phyloP scores from a whole-genome alignment of 2,329 filamentous ascomycete species.

The Basipetospora chlamydospora region DNA sequence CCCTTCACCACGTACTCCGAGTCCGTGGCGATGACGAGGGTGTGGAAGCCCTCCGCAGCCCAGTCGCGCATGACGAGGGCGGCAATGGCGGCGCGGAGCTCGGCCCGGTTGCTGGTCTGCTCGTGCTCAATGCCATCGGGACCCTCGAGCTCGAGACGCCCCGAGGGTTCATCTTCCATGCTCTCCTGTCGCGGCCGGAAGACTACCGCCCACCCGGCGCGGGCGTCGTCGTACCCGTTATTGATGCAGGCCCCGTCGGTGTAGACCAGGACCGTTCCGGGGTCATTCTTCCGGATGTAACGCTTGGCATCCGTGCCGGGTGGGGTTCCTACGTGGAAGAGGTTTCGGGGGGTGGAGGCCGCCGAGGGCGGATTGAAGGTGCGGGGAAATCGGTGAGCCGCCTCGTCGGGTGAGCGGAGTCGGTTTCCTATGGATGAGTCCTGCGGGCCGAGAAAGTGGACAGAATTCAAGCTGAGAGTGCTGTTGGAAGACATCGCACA shows the following conservation, averaged over 20 bases:
- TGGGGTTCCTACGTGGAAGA: too few relatives aligned
- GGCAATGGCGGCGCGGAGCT: conserved; percentile 17
- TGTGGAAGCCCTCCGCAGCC: conserved; percentile 23
- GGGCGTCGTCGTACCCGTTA: conserved; percentile 22
- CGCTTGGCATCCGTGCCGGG: too few relatives aligned
- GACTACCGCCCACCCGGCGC: conserved; percentile 25
- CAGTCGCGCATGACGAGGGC: conserved; percentile 30
- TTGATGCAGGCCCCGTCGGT: conserved; percentile 29
- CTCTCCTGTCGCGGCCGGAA: too few relatives aligned
- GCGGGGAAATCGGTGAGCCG: too few relatives aligned
- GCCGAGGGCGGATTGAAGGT: too few relatives aligned
- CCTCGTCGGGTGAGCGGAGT: too few relatives aligned
- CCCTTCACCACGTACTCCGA: conserved; percentile 29
- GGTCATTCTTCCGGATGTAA: too few relatives aligned
- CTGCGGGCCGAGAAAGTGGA: too few relatives aligned
- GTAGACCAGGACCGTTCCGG: conserved; percentile 20
- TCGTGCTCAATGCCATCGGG: conserved; percentile 19
- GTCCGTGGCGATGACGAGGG: conserved; percentile 37
- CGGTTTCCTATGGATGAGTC: too few relatives aligned
- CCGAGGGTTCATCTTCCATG: conserved; percentile 11
- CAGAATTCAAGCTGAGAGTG: too few relatives aligned
- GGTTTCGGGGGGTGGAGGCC: too few relatives aligned
- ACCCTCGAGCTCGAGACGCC: conserved; percentile 26
- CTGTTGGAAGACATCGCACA: too few relatives aligned
- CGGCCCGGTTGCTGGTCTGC: conserved; percentile 28